Evolutionary conservation across 202 grass and related monocot species (phyloP), one percentile per base, ranked within the genome.

Genomic region (Zoysia matrella): DNA sequence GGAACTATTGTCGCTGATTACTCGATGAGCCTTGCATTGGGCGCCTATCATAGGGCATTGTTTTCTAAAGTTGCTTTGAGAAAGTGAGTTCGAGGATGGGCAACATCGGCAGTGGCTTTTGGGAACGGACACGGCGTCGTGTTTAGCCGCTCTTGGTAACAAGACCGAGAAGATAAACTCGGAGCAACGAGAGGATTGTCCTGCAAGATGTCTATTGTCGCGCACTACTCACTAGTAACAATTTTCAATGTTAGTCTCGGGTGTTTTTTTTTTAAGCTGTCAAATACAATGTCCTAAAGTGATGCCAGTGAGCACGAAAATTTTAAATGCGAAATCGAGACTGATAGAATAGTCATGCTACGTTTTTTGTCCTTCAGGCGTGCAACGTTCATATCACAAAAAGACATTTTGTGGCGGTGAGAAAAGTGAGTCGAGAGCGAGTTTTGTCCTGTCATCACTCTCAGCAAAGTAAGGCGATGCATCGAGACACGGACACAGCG

Each of bases 31-130:
- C 0, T 81, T 41, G 14, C 56, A 63, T 84, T 64, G 36, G 44
- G 12, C 57, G 9, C 6, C 12, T 60, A 22, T 22, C 22, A 22
- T 22, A 22, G 22, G 2, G 36, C 47, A 12, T 16, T 36, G 47
- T 43, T 55, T 72, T 63, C 2, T 47, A 69, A 82, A 74, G 83
- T 11, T 13, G 47, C 67, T 64, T 79, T 78, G 52, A n/a, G 41
- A 74, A 86, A 82, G 60, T 11, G 8, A 22, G 52, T 57, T 80
- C 9, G 4, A 69, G 54, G 41, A 50, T 74, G 43, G 43, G 30
- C 57, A 67, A 44, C 75, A 58, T 74, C 78, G 7, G 71, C 45
- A 16, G 12, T 52, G 6, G 11, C 60, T 11, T 54, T 47, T 51
- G 47, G 4, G 65, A 80, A 52, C 11, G 18, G 69, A 15, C 5